These are phyloP conservation scores for Cordyceps cateniannulata DNA, from an alignment of 2,329 filamentous ascomycete genomes.

Conservation along the genomic window DNA sequence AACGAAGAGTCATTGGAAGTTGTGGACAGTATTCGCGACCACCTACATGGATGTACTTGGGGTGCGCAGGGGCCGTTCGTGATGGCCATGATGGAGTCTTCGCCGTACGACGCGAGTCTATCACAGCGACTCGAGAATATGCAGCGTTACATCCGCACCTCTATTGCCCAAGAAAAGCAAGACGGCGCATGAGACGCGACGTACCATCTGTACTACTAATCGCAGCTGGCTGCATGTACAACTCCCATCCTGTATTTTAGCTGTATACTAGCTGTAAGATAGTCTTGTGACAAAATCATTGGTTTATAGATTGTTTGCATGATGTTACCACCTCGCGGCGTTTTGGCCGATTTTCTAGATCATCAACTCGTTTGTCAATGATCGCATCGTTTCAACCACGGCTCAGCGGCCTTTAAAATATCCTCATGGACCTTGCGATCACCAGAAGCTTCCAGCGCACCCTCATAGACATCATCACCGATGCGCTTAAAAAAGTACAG, in stretches of 20 bases:
- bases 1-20: constrained; percentile 31
- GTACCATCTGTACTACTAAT: neutral
- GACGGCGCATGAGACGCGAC: neutral
- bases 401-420: constrained; percentile 33
- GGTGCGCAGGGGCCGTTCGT: constrained; percentile 32
- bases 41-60: constrained; percentile 29
- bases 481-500: constrained; percentile 37
- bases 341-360: no score
- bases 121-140: constrained; percentile 23
- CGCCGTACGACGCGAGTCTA: constrained; percentile 27
- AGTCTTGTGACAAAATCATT: neutral
- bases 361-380: constrained; percentile 21
- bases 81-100: constrained; percentile 31
- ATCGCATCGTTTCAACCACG: constrained; percentile 34
- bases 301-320: no score
- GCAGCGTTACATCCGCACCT: constrained; percentile 14
- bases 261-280: neutral
- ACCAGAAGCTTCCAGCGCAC: constrained; percentile 30
- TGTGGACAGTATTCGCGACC: constrained; percentile 24
- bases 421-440: constrained; percentile 31
- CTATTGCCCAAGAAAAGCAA: constrained; percentile 2
- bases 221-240: constrained; percentile 8
- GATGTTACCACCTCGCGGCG: no score
- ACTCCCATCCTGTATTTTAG: constrained; percentile 1
- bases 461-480: constrained; percentile 28